Base-by-base conservation (phyloP, 1,139 yeast genomes). In the Diutina sp. region DNA sequence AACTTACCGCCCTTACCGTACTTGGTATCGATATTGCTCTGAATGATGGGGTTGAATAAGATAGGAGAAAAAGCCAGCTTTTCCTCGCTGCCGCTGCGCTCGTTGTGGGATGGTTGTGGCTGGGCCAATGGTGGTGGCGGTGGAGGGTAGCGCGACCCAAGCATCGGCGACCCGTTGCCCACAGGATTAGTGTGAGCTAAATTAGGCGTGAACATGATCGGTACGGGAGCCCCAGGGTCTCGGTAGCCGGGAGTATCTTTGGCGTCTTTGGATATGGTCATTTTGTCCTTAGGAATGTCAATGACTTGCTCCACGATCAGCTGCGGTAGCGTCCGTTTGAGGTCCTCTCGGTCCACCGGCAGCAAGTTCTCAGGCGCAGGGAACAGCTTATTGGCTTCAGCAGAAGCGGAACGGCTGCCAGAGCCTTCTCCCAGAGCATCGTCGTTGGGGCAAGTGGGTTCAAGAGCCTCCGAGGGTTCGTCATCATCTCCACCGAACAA, bases 1-100 rank as follows among this genome's bases (percentile, higher is more conserved):
- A 86, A 90, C 64, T 89, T 86, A 2, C 97, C 97, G 6, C 97
- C 97, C 62, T 80, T 80, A 7, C 88, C 86, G 63, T 90, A 90
- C 64, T 90, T 90, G 57, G 87, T 83, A 66, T 90, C 96, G 32
- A 90, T 84, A 59, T 82, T 83, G 56, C 82, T 80, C 60, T 83
- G 83, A 56, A 89, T 88, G 45, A 84, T 79, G 0, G 96, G 95
- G 63, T 88, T 87, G 69, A 90, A 90, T 51, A 79, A 77, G 45
- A 90, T 73, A 0, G 96, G 96, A 0, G 96, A 88, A 67, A 88
- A 90, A 0, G 84, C 44, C 29, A 21, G 41, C 32, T 38, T 51
- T 9, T 51, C 53, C n/a, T 47, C 38, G 9, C 18, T 14, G 14
- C 50, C n/a, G 3, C 18, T 28, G 38, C 35, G 18, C 14, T 30